Evolutionary conservation across 345 rosid species (phyloP).

Genomic region (Viola odorata): DNA sequence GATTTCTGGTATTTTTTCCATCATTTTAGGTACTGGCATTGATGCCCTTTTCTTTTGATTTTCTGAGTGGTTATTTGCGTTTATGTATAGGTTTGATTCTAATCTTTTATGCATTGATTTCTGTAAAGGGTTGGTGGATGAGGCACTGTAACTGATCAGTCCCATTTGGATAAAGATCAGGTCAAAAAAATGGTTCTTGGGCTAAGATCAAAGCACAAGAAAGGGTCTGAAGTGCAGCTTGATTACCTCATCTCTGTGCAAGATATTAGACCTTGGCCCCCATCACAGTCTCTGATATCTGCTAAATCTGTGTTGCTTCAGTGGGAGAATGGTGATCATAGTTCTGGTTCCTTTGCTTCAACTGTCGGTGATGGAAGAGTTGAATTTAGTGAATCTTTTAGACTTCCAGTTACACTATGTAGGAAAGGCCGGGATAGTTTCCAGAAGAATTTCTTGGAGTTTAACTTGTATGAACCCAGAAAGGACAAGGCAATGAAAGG

Average conservation of each 20-base stretch:
- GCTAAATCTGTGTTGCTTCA: conserved; percentile 56
- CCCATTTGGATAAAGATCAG: conserved; percentile 13
- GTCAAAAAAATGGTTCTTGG: conserved; percentile 55
- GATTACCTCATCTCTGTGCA: conserved; percentile 43
- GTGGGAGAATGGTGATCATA: conserved; percentile 70
- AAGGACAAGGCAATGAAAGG: conserved; percentile 59
- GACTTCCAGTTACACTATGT: conserved; percentile 44
- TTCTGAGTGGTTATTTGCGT: too few species aligned
- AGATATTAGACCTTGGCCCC: conserved; percentile 85
- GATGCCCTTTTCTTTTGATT: too few species aligned
- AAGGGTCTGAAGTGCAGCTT: conserved; percentile 27
- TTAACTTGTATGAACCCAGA: conserved; percentile 59
- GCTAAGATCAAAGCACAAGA: conserved; percentile 50
- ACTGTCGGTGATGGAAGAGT: conserved; percentile 51
- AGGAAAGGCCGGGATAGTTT: conserved; percentile 37
- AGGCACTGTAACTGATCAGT: conserved; percentile 18
- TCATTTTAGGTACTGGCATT: too few species aligned
- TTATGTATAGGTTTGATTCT: too few species aligned
- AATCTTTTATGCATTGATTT: conserved; percentile 8
- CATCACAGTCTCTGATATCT: conserved; percentile 40
- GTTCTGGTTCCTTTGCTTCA: conserved; percentile 55
- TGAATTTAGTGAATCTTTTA: conserved; percentile 56
- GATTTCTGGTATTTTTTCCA: too few species aligned
- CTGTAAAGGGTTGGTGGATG: conserved; percentile 6
- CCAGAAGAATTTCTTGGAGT: too few species aligned